These are phyloP conservation scores for Trichoderma koningii DNA, from an alignment of 2,329 filamentous ascomycete genomes.

Conservation along the genomic window DNA sequence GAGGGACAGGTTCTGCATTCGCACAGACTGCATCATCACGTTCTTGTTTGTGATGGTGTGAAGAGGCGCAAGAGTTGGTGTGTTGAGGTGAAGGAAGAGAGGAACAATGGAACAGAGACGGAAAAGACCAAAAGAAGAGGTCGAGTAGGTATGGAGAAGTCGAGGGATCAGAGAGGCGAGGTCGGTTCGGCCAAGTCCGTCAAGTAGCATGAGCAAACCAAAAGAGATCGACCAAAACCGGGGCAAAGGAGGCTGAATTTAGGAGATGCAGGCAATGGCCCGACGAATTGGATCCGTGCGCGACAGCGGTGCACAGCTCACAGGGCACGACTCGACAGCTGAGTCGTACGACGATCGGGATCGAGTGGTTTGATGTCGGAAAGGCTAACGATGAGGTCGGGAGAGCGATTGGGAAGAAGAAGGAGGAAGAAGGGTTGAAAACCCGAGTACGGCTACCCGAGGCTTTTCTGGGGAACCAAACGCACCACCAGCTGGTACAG, in stretches of 20 bases:
- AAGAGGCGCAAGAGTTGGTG: neutral
- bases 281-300: neutral
- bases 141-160: neutral
- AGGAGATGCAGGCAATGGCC: neutral
- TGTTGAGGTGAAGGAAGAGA: neutral
- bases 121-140: neutral
- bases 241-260: neutral
- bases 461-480: slow-evolving; percentile 13
- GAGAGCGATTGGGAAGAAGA: no score
- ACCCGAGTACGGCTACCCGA: slow-evolving; percentile 24
- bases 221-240: neutral
- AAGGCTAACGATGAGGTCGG: neutral
- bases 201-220: neutral
- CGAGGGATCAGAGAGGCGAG: no score
- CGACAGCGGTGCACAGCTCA: neutral
- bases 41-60: neutral
- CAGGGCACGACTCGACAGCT: neutral
- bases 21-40: slow-evolving; percentile 27
- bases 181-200: neutral
- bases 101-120: neutral
- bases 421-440: neutral
- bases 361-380: slow-evolving; percentile 20
- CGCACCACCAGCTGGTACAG: neutral
- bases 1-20: slow-evolving; percentile 20
- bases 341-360: slow-evolving; percentile 22